Evolutionary conservation across 148 eudicot genomes (phyloP).

Genomic region (Fagopyrum esculentum): DNA sequence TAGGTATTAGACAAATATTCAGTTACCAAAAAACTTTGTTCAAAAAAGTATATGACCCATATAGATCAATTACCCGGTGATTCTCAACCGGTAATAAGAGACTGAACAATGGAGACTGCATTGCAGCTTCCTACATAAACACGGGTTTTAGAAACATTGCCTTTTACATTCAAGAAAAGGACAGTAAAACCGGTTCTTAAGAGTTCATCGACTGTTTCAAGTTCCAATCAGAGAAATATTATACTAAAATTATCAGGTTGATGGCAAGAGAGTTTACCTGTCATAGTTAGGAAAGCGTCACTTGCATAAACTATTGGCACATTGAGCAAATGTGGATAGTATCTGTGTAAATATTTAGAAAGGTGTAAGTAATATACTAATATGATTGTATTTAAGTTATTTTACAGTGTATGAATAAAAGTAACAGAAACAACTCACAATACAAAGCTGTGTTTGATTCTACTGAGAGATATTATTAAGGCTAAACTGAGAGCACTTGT

Average conservation of each 20-base stretch:
- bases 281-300: constrained; percentile 66
- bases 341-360: constrained; percentile 35
- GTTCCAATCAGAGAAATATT: too few species aligned
- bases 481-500: too few species aligned
- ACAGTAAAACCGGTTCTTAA: too few species aligned
- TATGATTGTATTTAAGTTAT: too few species aligned
- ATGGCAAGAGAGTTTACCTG: constrained; percentile 39
- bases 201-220: too few species aligned
- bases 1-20: constrained; percentile 16
- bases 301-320: constrained; percentile 89
- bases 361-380: constrained; percentile 1
- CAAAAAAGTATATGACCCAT: too few species aligned
- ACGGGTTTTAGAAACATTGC: too few species aligned
- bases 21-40: not conserved
- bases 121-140: too few species aligned
- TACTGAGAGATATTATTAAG: constrained; percentile 84
- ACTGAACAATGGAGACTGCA: too few species aligned
- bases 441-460: constrained; percentile 99
- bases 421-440: constrained; percentile 66
- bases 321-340: constrained; percentile 55
- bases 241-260: not conserved
- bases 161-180: too few species aligned
- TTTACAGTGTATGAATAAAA: constrained; percentile 12
- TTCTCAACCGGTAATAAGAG: too few species aligned
- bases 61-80: too few species aligned